These are phyloP conservation scores for Trichomonascus vanleenenianus DNA, from an alignment of 805 yeast genomes.

Conservation along the genomic window DNA sequence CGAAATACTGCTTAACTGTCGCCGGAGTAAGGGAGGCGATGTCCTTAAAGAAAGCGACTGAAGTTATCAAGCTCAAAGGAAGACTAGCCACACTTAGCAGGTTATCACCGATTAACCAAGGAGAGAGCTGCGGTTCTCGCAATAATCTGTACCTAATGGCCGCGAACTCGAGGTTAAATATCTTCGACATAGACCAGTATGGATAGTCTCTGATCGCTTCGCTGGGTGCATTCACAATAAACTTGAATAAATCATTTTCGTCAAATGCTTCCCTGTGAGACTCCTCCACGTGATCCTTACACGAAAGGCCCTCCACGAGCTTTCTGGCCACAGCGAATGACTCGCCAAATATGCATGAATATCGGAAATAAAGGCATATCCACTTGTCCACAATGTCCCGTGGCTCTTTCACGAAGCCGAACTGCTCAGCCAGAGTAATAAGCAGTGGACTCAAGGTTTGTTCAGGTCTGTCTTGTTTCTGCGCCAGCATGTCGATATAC, in stretches of 20 bases:
- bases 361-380: conserved; percentile 43
- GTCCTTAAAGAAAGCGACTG: too few species aligned
- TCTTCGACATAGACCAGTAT: too few species aligned
- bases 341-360: conserved; percentile 53
- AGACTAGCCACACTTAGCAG: too few species aligned
- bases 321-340: neutral
- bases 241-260: neutral
- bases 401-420: conserved; percentile 41
- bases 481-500: conserved; percentile 54
- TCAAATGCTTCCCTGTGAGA: neutral
- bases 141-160: too few species aligned
- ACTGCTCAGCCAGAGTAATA: conserved; percentile 60
- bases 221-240: neutral
- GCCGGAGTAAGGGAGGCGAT: too few species aligned
- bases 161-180: too few species aligned
- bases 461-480: conserved; percentile 22
- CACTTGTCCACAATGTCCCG: conserved; percentile 34
- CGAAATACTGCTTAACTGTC: too few species aligned
- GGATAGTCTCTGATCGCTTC: too few species aligned
- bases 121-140: too few species aligned
- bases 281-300: too few species aligned
- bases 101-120: too few species aligned
- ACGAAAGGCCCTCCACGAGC: neutral
- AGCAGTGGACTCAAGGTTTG: conserved; percentile 46
- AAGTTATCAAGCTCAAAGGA: too few species aligned